Percentiles rank a stretch among this genome's conserved stretches.
Conservation (phyloP, 106 monocot species). For the Narthecium ossifragum region DNA sequence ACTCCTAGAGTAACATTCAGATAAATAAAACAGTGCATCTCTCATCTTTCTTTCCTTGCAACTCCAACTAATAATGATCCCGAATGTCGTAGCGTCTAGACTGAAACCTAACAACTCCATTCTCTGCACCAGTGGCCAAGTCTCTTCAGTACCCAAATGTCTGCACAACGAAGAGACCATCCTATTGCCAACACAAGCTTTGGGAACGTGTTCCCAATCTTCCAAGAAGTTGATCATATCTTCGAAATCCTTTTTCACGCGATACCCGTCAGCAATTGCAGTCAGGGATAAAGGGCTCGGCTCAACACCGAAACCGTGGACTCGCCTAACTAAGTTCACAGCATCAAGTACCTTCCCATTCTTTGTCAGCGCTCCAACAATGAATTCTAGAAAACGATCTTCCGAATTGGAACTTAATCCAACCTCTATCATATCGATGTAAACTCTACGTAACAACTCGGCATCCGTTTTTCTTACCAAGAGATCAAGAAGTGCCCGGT, state of each 20-base stretch:
- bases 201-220: constrained; percentile 53
- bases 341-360: constrained; percentile 41
- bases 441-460: constrained; percentile 42
- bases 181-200: constrained; percentile 45
- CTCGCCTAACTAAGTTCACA: constrained; percentile 31
- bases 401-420: constrained; percentile 31
- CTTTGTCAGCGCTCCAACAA: constrained; percentile 36
- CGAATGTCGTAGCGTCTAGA: constrained; percentile 57
- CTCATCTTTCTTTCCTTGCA: constrained; percentile 59
- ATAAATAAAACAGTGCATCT: constrained; percentile 57
- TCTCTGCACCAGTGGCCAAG: constrained; percentile 42
- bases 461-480: constrained; percentile 22
- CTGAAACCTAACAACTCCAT: constrained; percentile 55
- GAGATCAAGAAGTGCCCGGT: constrained; percentile 28
- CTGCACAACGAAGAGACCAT: constrained; percentile 54
- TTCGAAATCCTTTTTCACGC: constrained; percentile 56
- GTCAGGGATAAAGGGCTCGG: constrained; percentile 18
- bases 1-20: constrained; percentile 53
- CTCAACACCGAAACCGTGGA: constrained; percentile 26
- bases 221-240: constrained; percentile 59
- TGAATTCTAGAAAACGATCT: constrained; percentile 31
- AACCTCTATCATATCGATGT: constrained; percentile 54
- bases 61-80: constrained; percentile 61
- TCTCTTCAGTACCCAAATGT: constrained; percentile 34
- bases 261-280: constrained; percentile 46